These are phyloP conservation scores for Eimeria praecox DNA, from an alignment of 169 alveolate species.

Conservation along the genomic window DNA sequence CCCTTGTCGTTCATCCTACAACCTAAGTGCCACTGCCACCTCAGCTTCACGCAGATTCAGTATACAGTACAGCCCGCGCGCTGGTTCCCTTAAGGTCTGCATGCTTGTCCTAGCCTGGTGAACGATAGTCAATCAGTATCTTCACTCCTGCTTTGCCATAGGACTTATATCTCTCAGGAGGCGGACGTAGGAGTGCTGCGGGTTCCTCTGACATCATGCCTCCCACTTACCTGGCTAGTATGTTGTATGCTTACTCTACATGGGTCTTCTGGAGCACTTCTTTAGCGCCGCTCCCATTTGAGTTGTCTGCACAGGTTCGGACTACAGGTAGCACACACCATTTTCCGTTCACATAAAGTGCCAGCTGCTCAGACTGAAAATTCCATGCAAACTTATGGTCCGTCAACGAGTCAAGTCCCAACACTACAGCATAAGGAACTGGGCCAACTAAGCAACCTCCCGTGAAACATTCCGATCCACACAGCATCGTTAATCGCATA, in stretches of 20 bases:
- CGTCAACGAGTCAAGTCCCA: neutral
- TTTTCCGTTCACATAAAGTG: neutral
- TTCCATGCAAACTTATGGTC: neutral
- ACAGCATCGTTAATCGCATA: neutral
- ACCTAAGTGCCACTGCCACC: neutral
- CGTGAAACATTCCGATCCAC: neutral
- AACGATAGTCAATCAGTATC: neutral
- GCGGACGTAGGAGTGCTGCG: neutral
- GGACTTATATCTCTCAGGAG: neutral
- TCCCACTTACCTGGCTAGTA: neutral
- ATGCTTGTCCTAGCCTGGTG: neutral
- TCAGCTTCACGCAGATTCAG: neutral
- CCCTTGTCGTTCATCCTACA: neutral
- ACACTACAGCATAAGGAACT: neutral
- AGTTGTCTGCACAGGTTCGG: neutral
- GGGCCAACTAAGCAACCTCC: neutral
- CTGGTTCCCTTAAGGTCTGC: neutral
- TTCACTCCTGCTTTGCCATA: neutral
- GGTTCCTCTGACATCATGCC: neutral
- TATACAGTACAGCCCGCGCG: neutral
- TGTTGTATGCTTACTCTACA: constrained; percentile 11
- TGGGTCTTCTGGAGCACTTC: neutral
- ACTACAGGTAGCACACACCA: neutral
- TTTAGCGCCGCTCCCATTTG: neutral
- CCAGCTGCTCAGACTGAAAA: neutral